Evolutionary conservation across 441 rosid genomes (phyloP).

Genomic region (Capsella rubella): DNA sequence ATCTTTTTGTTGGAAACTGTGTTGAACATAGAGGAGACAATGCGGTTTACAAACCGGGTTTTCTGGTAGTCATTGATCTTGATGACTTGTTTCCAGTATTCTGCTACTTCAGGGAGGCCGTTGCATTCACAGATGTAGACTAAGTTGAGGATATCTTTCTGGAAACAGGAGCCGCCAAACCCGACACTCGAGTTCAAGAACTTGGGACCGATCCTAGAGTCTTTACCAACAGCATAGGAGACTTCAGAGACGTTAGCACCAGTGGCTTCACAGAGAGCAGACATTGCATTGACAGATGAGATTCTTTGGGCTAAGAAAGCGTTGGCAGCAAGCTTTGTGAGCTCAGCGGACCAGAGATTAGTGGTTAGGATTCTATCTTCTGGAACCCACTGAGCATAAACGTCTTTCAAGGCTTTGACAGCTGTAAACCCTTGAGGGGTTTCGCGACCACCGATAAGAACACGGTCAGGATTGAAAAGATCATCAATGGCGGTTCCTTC

Average conservation of each 20-base stretch:
- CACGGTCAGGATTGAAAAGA: neutral
- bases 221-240: conserved; percentile 59
- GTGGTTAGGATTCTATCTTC: conserved; percentile 68
- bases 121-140: conserved; percentile 93
- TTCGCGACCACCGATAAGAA: conserved; percentile 89
- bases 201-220: conserved; percentile 82
- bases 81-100: conserved; percentile 91
- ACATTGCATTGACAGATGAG: conserved; percentile 91
- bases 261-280: conserved; percentile 86
- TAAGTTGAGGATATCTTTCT: conserved; percentile 82
- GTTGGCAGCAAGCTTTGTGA: conserved; percentile 87
- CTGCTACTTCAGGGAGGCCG: conserved; percentile 84
- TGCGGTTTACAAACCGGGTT: conserved; percentile 76
- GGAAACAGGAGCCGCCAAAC: conserved; percentile 93
- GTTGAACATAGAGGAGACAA: conserved; percentile 51
- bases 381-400: conserved; percentile 91
- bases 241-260: neutral
- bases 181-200: conserved; percentile 89
- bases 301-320: conserved; percentile 94
- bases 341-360: conserved; percentile 95
- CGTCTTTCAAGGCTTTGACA: conserved; percentile 72
- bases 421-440: conserved; percentile 81
- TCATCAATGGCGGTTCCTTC: neutral
- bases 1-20: neutral
- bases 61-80: conserved; percentile 91